Base-by-base conservation (phyloP, 2,329 filamentous ascomycete species). In the Davidsoniella eucalypti region DNA sequence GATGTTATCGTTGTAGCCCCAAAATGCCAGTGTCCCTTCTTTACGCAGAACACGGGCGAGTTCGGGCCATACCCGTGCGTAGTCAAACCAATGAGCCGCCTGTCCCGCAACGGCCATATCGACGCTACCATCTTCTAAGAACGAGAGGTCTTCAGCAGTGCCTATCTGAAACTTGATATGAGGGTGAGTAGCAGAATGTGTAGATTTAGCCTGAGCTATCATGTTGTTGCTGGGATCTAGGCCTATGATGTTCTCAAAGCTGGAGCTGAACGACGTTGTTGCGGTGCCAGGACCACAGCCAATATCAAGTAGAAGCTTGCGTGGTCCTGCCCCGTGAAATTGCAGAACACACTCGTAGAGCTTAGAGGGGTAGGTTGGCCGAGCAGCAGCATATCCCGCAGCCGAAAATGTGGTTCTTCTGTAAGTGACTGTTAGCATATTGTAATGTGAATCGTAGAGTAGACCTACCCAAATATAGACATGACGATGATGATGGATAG, bases 61-160 rank as follows among this genome's bases (percentile, higher is more conserved):
- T 57, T 75, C 71, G 0, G 68, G 68, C 72, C 75, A 82, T 2
- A 72, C 67, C 38, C 64, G 66, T 6, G 54, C 39, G 57, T 74
- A 76, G 59, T 81, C 69, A 60, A 83, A 83, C 78, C 78, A 83
- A 59, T 83, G 79, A 39, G 77, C 76, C 6, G 78, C 70, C 57
- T 82, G 77, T 6, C 66, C 70, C 4, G 69, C 63, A 14, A 71
- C 66, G 4, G 64, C 65, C 56, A 70, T 62, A 58, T 82, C 78
- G 1, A 81, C 60, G 3, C 65, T 68, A 4, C 59, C 64, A 52
- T 72, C 68, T 0, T 59, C 48, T 2, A 80, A 51, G 54, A 73
- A 76, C 0, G 62, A 61, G 3, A 80, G 61, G 49, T 73, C 65
- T 57, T 83, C 78, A 1, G 75, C 74, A 1, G 63, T 61, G 5